A percentile compares a stretch with the other conserved stretches of the same genome.
Conservation (phyloP, 2,329 filamentous ascomycete species). For the Claviceps africana region DNA sequence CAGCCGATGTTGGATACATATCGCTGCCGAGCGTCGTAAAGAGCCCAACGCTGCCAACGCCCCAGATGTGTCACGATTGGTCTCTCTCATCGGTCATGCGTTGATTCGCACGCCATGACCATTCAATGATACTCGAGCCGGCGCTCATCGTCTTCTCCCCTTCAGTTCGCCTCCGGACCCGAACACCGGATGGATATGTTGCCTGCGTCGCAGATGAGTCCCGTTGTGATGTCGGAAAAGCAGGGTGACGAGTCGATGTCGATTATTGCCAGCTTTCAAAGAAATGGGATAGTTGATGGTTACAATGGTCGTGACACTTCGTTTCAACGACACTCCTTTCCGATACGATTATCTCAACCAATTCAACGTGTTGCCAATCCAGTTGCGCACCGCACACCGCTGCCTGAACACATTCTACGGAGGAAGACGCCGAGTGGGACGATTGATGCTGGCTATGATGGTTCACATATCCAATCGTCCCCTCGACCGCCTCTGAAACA, state of each 20-base stretch:
- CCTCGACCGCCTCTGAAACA: constrained; percentile 71
- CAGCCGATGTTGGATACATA: not conserved
- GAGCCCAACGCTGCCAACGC: constrained; percentile 12
- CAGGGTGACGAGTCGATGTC: constrained; percentile 22
- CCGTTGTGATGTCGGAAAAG: constrained; percentile 32
- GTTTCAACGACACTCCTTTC: constrained; percentile 16
- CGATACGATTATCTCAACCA: constrained; percentile 19
- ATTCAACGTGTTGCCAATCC: constrained; percentile 9
- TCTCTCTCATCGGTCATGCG: constrained; percentile 24
- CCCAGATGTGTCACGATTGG: constrained; percentile 26
- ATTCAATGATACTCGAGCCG: constrained; percentile 14
- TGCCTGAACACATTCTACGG: constrained; percentile 46
- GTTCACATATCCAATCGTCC: constrained; percentile 57
- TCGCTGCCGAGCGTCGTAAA: constrained; percentile 1
- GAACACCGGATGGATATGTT: constrained; percentile 25
- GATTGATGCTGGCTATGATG: constrained; percentile 81
- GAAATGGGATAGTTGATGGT: not conserved
- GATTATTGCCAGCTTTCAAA: not conserved
- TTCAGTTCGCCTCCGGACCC: not conserved
- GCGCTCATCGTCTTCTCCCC: constrained; percentile 8
- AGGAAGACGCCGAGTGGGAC: constrained; percentile 93
- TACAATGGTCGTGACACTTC: constrained; percentile 10
- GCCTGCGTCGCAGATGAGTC: constrained; percentile 38
- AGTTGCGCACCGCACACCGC: constrained; percentile 9
- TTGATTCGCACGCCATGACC: constrained; percentile 31